Evolutionary conservation across 345 rosid genomes (phyloP).

Genomic region (Salix suchowensis): DNA sequence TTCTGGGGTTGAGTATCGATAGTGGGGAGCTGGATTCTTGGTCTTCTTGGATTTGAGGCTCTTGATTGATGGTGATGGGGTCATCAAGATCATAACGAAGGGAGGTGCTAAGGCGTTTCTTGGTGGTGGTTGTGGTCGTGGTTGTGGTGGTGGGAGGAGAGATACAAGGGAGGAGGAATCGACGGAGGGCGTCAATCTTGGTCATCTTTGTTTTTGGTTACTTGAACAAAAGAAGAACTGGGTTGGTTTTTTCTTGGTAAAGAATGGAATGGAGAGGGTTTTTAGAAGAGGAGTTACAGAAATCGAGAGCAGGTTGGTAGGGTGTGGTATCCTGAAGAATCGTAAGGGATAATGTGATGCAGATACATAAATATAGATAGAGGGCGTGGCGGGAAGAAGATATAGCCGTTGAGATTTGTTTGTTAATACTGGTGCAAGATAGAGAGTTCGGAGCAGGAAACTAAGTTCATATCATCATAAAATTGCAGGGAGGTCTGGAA

Average conservation of each 20-base stretch:
- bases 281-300: background rate
- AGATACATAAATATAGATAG: too few relatives aligned
- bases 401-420: too few relatives aligned
- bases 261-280: background rate
- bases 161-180: conserved; percentile 65
- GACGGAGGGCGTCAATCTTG: conserved; percentile 67
- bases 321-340: too few relatives aligned
- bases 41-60: conserved; percentile 8
- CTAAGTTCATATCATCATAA: too few relatives aligned
- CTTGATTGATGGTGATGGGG: conserved; percentile 4
- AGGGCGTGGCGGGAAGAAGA: too few relatives aligned
- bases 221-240: conserved; percentile 3
- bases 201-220: conserved; percentile 32
- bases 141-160: conserved; percentile 33
- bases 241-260: background rate
- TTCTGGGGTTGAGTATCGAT: conserved; percentile 4
- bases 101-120: conserved; percentile 75
- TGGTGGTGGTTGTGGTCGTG: conserved; percentile 27
- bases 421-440: too few relatives aligned
- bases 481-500: too few relatives aligned
- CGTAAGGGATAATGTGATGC: too few relatives aligned
- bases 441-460: too few relatives aligned
- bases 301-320: too few relatives aligned
- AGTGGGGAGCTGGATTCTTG: conserved; percentile 32
- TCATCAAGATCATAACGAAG: conserved; percentile 50